Evolutionary conservation across 495 filamentous ascomycete species (phyloP).

Genomic region (Penicillium arizonense): DNA sequence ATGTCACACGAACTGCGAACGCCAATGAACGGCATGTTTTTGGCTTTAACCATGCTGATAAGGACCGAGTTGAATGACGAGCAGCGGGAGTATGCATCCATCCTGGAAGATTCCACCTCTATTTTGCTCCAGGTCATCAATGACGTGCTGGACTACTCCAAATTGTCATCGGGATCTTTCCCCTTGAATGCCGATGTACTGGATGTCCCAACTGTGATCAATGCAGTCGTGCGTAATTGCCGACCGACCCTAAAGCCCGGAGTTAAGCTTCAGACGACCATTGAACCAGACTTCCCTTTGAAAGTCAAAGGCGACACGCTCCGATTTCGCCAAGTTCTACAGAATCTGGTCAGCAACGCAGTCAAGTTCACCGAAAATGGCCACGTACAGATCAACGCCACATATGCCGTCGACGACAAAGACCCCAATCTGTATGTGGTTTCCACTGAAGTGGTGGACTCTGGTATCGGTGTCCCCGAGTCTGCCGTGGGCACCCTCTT

Average conservation of each 20-base stretch:
- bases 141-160: slow-evolving; percentile 85
- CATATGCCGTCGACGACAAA: slow-evolving; percentile 50
- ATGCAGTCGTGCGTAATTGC: slow-evolving; percentile 53
- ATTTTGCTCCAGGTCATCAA: slow-evolving; percentile 85
- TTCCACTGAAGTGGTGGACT: slow-evolving; percentile 64
- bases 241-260: slow-evolving; percentile 56
- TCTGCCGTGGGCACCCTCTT: slow-evolving; percentile 71
- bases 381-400: slow-evolving; percentile 53
- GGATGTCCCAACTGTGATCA: slow-evolving; percentile 58
- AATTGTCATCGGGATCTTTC: slow-evolving; percentile 84
- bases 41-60: slow-evolving; percentile 67
- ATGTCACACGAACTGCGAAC: slow-evolving; percentile 93
- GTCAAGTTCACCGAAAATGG: slow-evolving; percentile 85
- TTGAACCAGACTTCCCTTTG: slow-evolving; percentile 43
- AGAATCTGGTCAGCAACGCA: slow-evolving; percentile 83
- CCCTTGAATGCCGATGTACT: slow-evolving; percentile 69
- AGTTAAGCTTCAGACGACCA: slow-evolving; percentile 52
- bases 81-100: slow-evolving; percentile 72
- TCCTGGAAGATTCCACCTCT: slow-evolving; percentile 78
- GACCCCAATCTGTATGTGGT: slow-evolving; percentile 40
- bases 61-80: slow-evolving; percentile 65
- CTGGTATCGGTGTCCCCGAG: slow-evolving; percentile 82
- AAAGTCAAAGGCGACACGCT: slow-evolving; percentile 66
- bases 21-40: slow-evolving; percentile 72
- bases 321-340: slow-evolving; percentile 77